phyloP scores from a whole-genome alignment of 352 stramenopile species.

The Peronosclerospora sorghi region DNA sequence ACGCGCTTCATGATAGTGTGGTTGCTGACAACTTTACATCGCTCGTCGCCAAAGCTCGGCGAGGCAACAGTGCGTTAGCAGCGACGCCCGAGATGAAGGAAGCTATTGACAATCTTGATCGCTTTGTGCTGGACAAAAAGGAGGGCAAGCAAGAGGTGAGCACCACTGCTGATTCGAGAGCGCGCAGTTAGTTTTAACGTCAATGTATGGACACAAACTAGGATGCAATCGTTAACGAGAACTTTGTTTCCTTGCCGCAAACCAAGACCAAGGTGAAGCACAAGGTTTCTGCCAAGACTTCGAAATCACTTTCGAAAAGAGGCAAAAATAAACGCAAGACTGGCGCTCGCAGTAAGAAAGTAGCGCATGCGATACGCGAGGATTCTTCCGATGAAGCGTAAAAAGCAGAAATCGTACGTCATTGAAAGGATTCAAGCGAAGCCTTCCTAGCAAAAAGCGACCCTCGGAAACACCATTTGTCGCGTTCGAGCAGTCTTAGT shows the following conservation, averaged over 20 bases:
- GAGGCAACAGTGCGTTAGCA: slow-evolving; percentile 23
- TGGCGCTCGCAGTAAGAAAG: too few species aligned
- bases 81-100: too few species aligned
- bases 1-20: too few species aligned
- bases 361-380: slow-evolving; percentile 16
- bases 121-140: slow-evolving; percentile 37
- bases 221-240: too few species aligned
- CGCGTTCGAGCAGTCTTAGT: background rate
- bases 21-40: slow-evolving; percentile 87
- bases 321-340: too few species aligned
- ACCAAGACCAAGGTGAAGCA: slow-evolving; percentile 23
- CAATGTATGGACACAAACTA: background rate
- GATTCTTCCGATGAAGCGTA: too few species aligned
- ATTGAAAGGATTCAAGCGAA: too few species aligned
- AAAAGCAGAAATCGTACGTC: too few species aligned
- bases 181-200: background rate
- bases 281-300: slow-evolving; percentile 13
- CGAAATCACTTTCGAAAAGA: slow-evolving; percentile 9
- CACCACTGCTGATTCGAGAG: background rate
- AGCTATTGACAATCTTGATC: slow-evolving; percentile 58
- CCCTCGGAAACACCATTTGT: background rate
- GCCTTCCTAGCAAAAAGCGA: background rate
- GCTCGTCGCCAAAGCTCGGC: slow-evolving; percentile 57
- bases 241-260: slow-evolving; percentile 20
- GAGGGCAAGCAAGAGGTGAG: slow-evolving; percentile 44